Evolutionary conservation across 257 asterid genomes (phyloP), one percentile per base, ranked within the genome.

Genomic region (Jacaranda mimosifolia): DNA sequence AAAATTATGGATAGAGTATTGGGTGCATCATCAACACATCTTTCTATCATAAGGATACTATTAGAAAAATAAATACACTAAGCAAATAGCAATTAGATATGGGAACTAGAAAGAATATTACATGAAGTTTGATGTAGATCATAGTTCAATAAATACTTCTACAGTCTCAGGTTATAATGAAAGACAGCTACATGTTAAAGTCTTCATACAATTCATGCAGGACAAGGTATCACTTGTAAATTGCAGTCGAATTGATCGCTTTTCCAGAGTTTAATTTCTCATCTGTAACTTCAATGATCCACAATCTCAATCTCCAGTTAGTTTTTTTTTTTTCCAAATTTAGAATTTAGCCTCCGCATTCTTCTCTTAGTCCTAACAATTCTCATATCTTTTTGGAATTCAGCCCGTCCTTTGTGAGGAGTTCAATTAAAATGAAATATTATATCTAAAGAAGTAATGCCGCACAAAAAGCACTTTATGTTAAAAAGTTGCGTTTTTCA

Each of bases 331-430:
- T 39, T 75, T 13, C 66, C 74, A 67, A 18, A 35, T 74, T 68
- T n/a, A 43, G 42, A 57, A 65, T 76, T 68, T 19, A 52, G 46
- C n/a, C 52, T n/a, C n/a, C n/a, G n/a, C n/a, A n/a, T n/a, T n/a
- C n/a, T n/a, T n/a, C n/a, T n/a, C n/a, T n/a, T n/a, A 72, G 56
- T 63, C 49, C 19, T 49, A 62, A 55, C 71, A 82, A 13, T 35
- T 26, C 60, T 72, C 48, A 38, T 58, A 65, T 40, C 9, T 42
- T 68, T 40, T 4, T 45, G 26, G 26, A 43, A 55, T 70, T 56
- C 63, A 75, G 49, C 70, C 17, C 69, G 55, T 55, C 70, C 40
- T 7, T 40, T 48, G 2, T 17, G 69, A 70, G n/a, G n/a, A n/a
- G 51, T 74, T 15, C 65, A 69, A 70, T 59, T 49, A 19, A 60